A percentile compares a stretch with the other conserved stretches of the same genome.
Evolutionary conservation across 345 rosid species (phyloP).

Genomic region (Moricandia moricandioides): DNA sequence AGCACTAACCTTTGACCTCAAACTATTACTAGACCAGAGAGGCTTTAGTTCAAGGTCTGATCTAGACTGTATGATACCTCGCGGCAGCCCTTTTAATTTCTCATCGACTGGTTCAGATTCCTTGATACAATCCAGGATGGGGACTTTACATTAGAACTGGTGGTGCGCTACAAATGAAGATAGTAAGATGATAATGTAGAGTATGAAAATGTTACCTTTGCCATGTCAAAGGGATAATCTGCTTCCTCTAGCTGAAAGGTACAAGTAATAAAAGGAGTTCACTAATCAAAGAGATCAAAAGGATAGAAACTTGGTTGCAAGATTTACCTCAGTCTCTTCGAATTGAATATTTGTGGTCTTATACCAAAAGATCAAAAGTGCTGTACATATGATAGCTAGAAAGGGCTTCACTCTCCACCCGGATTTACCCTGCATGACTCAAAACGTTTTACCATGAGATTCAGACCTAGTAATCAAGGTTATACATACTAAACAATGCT

Average conservation of each 20-base stretch:
- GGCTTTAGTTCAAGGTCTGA: slow-evolving; percentile 91
- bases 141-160: background rate
- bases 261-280: background rate
- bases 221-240: slow-evolving; percentile 52
- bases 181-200: background rate
- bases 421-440: slow-evolving; percentile 54
- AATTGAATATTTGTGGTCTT: slow-evolving; percentile 75
- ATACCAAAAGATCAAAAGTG: slow-evolving; percentile 77
- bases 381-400: slow-evolving; percentile 64
- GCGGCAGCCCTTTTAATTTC: slow-evolving; percentile 60
- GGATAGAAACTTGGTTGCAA: background rate
- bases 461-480: background rate
- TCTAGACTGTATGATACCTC: slow-evolving; percentile 59
- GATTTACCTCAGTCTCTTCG: slow-evolving; percentile 64
- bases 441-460: background rate
- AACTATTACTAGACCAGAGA: slow-evolving; percentile 73
- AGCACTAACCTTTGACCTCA: slow-evolving; percentile 67
- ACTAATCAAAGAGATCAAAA: slow-evolving; percentile 16
- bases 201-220: slow-evolving; percentile 46
- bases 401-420: slow-evolving; percentile 74
- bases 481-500: background rate
- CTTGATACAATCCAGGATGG: slow-evolving; percentile 40
- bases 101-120: slow-evolving; percentile 44
- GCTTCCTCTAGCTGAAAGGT: slow-evolving; percentile 61
- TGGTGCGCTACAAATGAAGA: background rate